Base-by-base conservation (phyloP, 768 basidiomycete species). In the Suillus fuscotomentosus region DNA sequence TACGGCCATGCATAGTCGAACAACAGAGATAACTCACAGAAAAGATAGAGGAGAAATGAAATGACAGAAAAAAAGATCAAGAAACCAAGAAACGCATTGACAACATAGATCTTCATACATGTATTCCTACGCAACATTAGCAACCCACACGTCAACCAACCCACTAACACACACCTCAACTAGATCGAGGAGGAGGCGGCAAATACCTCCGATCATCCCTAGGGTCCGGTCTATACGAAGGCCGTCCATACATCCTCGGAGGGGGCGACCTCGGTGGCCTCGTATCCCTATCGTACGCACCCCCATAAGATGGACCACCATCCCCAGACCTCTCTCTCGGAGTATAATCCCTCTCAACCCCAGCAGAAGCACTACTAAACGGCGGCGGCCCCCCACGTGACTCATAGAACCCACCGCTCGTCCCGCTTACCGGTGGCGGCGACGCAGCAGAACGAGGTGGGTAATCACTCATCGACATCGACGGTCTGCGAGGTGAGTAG, bases 191-290 rank as follows among this genome's bases (percentile, higher is more conserved):
- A 13, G 70, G 74, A 0, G 70, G 76, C 34, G 77, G 76, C n/a
- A 70, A 66, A 60, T 80, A 81, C 69, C 80, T 67, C 51, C 77
- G 66, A 55, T 80, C 79, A 64, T 78, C 80, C 62, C 79, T 72
- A 8, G 71, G 43, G 63, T 77, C 72, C 60, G 66, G 56, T 70
- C 60, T 36, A 66, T 67, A 61, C 36, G 55, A 1, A 15, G 64
- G 53, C 13, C 71, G 61, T 14, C 60, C 71, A 48, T 73, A 71
- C 5, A 59, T 59, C 11, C 57, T 59, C 41, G 69, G 66, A 38
- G 66, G 68, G 2, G 70, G 66, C 2, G 71, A 63, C 51, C 69
- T 7, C 59, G 77, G 71, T 3, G 74, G 70, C 64, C 73, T 73
- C 27, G 68, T 71, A 54, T 69, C 74, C 42, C 81, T 71, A 15